Base-by-base conservation (phyloP, 495 filamentous ascomycete species). In the Aspergillus avenaceus region DNA sequence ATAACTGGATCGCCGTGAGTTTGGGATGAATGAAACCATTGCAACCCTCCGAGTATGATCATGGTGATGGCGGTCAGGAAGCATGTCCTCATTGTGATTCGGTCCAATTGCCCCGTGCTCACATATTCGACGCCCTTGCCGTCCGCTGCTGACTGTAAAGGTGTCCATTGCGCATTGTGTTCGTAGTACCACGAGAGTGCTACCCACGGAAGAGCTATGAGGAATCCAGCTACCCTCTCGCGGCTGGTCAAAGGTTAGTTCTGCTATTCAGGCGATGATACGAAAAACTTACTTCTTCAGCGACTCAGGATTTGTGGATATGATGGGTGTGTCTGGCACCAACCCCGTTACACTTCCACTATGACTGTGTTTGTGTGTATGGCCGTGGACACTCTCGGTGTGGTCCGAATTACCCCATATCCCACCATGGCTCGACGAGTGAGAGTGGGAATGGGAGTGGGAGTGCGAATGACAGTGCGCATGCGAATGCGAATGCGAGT, bases 181-280 rank as follows among this genome's bases (percentile, higher is more conserved):
- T 60, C 57, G 18, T 65, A 58, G 26, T 67, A 73, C 73, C 73
- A 76, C 8, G 71, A 74, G 3, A 73, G 29, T 8, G 56, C 59
- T 29, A 74, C 60, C 73, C 71, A 74, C 12, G 73, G 73, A 37
- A 72, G 47, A 5, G 67, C 59, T 1, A 67, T 55, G 0, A 73
- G 40, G 18, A 64, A 32, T 21, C 70, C 65, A 12, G 62, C 58
- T 6, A 67, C 5, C 6, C 70, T 44, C 42, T 71, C 71, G 27
- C 65, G 28, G 18, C 72, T 74, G 48, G 4, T 27, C 31, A 28
- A 27, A 27, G 23, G 51, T 65, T 49, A 65, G 47, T n/a, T 37
- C n/a, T 23, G 40, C 26, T n/a, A 14, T 38, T n/a, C n/a, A 22
- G 8, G 23, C 5, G 14, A 32, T n/a, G 12, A 13, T 8, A 12